These are phyloP conservation scores for Lactarius sp. DNA, from an alignment of 768 basidiomycete genomes.

Conservation along the genomic window DNA sequence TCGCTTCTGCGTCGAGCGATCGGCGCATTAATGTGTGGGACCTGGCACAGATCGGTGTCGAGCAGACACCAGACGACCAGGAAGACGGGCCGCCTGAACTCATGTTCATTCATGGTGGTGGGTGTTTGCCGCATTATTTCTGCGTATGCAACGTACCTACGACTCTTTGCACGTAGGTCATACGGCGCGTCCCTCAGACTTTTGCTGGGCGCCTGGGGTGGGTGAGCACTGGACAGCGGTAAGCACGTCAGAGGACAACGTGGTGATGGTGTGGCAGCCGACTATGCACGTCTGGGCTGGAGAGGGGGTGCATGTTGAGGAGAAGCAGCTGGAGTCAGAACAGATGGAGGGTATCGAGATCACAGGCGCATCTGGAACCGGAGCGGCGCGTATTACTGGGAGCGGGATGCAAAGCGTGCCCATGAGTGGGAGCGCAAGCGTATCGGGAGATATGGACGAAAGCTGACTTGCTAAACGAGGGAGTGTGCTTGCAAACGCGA, in stretches of 20 bases:
- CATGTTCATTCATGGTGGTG: constrained; percentile 92
- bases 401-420: constrained; percentile 52
- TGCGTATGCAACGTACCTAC: neutral
- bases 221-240: constrained; percentile 80
- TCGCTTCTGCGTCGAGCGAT: constrained; percentile 93
- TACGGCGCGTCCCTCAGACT: constrained; percentile 85
- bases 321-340: constrained; percentile 78
- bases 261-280: constrained; percentile 97
- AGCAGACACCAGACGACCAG: constrained; percentile 96
- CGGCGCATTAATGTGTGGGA: constrained; percentile 96
- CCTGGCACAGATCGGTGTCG: constrained; percentile 81
- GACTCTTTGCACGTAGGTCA: constrained; percentile 50
- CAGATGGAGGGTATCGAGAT: constrained; percentile 71
- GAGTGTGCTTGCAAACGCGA: constrained; percentile 4
- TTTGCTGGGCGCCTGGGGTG: constrained; percentile 89
- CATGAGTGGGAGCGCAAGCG: constrained; percentile 47
- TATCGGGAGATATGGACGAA: constrained; percentile 44
- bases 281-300: constrained; percentile 92
- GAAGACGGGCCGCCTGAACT: constrained; percentile 98
- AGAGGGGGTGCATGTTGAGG: constrained; percentile 78
- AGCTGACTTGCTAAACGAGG: constrained; percentile 18
- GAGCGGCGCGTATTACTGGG: constrained; percentile 22
- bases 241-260: constrained; percentile 94
- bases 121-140: constrained; percentile 5
- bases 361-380: constrained; percentile 28